These are phyloP conservation scores for Aspergillus pseudoterreus DNA, from an alignment of 2,329 filamentous ascomycete species.

Conservation along the genomic window DNA sequence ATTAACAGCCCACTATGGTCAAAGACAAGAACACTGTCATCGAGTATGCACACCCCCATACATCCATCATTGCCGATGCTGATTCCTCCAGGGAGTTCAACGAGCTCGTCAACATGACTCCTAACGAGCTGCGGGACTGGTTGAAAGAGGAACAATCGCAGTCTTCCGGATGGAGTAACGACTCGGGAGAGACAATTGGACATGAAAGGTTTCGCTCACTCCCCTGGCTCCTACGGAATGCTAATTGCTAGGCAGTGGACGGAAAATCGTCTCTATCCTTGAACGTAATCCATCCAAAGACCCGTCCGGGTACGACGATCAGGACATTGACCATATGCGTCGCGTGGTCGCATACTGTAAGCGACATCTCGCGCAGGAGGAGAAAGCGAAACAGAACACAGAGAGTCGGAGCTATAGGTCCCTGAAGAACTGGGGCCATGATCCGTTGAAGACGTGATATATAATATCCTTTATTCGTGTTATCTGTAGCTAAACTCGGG, in stretches of 20 bases:
- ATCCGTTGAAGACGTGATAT: constrained; percentile 43
- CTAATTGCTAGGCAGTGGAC: constrained; percentile 45
- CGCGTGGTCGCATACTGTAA: constrained; percentile 64
- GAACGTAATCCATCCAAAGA: constrained; percentile 59
- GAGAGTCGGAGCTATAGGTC: constrained; percentile 55
- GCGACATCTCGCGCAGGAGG: constrained; percentile 63
- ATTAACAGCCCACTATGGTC: not conserved
- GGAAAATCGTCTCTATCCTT: constrained; percentile 61
- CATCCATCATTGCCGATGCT: not conserved
- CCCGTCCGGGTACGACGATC: constrained; percentile 54
- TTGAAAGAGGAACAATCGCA: constrained; percentile 57
- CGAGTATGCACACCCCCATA: not conserved
- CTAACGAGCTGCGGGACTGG: constrained; percentile 60
- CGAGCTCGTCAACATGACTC: constrained; percentile 62
- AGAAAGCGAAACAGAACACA: constrained; percentile 54
- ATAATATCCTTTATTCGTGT: not conserved
- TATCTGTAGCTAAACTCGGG: not conserved
- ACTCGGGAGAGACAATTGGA: constrained; percentile 60
- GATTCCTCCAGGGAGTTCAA: constrained; percentile 57
- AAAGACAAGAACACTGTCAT: not conserved
- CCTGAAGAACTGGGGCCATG: constrained; percentile 62
- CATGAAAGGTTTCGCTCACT: constrained; percentile 50
- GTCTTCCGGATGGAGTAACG: constrained; percentile 58
- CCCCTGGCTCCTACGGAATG: not conserved
- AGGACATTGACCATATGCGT: constrained; percentile 58